These are phyloP conservation scores for Salinomyces thailandicus DNA, from an alignment of 2,329 filamentous ascomycete genomes.

Conservation along the genomic window DNA sequence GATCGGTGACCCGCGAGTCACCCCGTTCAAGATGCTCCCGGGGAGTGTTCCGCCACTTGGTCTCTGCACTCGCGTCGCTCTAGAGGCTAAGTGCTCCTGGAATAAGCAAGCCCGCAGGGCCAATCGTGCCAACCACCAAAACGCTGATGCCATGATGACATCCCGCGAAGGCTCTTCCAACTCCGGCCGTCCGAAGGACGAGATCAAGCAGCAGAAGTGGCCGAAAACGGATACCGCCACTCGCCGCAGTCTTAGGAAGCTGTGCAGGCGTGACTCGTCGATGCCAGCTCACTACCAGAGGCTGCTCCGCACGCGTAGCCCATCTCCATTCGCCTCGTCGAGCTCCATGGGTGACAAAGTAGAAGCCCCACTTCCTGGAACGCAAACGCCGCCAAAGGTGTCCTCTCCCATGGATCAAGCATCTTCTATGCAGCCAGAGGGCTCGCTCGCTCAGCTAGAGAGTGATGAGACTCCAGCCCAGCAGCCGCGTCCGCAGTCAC, in stretches of 20 bases:
- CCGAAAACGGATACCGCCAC: slow-evolving; percentile 49
- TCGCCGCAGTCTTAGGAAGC: slow-evolving; percentile 45
- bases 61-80: slow-evolving; percentile 52
- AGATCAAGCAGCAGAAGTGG: slow-evolving; percentile 35
- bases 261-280: slow-evolving; percentile 52
- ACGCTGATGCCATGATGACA: slow-evolving; percentile 12
- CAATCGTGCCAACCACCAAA: slow-evolving; percentile 25
- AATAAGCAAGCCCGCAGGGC: too few relatives aligned
- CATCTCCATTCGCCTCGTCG: slow-evolving; percentile 44
- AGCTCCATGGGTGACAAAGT: slow-evolving; percentile 21
- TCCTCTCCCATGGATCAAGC: slow-evolving; percentile 43
- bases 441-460: slow-evolving; percentile 37
- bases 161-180: slow-evolving; percentile 32
- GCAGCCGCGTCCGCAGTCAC: slow-evolving; percentile 21
- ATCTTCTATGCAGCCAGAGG: slow-evolving; percentile 40
- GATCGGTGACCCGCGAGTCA: slow-evolving; percentile 55
- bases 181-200: slow-evolving; percentile 32
- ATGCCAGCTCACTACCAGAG: slow-evolving; percentile 56
- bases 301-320: slow-evolving; percentile 49
- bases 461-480: slow-evolving; percentile 21
- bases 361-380: slow-evolving; percentile 18
- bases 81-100: slow-evolving; percentile 53
- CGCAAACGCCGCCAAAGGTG: slow-evolving; percentile 37
- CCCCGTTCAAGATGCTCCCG: slow-evolving; percentile 56
- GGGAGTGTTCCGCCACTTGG: slow-evolving; percentile 54